Conservation (phyloP, 2,329 filamentous ascomycete genomes). For the Clarireedia paspali region DNA sequence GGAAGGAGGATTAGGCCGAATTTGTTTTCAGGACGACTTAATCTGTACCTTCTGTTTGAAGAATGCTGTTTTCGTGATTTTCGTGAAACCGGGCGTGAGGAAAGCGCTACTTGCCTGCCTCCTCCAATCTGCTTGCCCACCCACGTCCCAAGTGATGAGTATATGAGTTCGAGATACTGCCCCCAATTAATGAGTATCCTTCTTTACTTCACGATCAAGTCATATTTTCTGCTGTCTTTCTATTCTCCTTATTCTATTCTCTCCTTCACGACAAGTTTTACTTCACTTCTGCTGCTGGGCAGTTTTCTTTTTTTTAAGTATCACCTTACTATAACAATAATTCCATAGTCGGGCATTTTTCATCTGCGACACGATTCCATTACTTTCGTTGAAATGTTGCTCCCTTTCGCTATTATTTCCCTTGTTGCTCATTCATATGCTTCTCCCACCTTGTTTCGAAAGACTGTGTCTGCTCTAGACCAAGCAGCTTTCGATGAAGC, state of each 20-base stretch:
- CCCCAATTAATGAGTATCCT: neutral
- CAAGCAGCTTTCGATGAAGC: constrained; percentile 34
- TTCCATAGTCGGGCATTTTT: neutral
- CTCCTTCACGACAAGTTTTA: neutral
- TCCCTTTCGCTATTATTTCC: neutral
- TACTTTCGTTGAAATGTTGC: neutral
- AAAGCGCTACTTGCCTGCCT: no score
- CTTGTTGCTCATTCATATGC: neutral
- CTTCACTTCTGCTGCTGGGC: neutral
- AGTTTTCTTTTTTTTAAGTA: neutral
- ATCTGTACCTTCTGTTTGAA: no score
- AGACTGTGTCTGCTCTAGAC: constrained; percentile 4
- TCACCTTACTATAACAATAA: neutral
- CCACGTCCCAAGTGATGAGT: neutral
- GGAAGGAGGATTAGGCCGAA: no score
- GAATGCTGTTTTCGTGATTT: no score
- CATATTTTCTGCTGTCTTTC: neutral
- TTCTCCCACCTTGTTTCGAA: neutral
- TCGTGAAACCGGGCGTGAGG: no score
- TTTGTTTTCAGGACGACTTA: no score
- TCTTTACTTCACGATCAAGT: neutral
- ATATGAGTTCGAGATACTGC: neutral
- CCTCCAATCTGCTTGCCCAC: neutral
- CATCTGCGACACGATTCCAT: neutral
- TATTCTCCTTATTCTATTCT: neutral